A percentile compares a stretch with the other conserved stretches of the same genome.
These are phyloP conservation scores for Alternaria solani DNA, from an alignment of 2,329 filamentous ascomycete genomes.

Conservation along the genomic window DNA sequence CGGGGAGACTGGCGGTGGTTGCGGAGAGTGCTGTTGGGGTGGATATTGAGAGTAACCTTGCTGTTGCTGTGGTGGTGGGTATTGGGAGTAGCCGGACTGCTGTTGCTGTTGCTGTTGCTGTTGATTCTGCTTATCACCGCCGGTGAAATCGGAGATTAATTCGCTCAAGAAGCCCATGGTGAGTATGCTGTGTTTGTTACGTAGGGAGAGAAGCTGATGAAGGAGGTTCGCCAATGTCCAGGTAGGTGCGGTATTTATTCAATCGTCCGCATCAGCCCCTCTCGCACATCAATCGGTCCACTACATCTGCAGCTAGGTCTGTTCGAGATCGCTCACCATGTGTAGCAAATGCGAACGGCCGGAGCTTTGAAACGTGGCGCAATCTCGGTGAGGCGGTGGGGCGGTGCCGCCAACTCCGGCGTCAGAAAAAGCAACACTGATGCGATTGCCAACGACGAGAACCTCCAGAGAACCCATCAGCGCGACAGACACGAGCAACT, in stretches of 20 bases:
- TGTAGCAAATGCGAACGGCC: conserved; percentile 14
- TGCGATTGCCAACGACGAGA: background rate
- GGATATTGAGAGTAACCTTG: conserved; percentile 17
- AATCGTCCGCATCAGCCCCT: background rate
- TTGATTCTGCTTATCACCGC: conserved; percentile 5
- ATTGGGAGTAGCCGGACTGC: conserved; percentile 9
- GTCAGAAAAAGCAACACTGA: background rate
- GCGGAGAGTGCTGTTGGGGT: conserved; percentile 21
- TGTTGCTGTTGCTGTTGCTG: conserved; percentile 12
- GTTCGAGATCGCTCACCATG: conserved; percentile 8
- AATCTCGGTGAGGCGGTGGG: conserved; percentile 15
- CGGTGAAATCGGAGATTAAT: conserved; percentile 28
- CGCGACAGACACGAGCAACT: background rate
- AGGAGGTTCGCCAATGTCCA: background rate
- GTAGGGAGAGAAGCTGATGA: background rate
- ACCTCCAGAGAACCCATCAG: background rate
- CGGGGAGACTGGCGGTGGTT: conserved; percentile 36
- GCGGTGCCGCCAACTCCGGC: conserved; percentile 5
- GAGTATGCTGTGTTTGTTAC: background rate
- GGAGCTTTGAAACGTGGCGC: conserved; percentile 15
- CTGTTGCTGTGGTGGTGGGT: conserved; percentile 12
- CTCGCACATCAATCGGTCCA: background rate
- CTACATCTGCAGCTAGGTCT: conserved; percentile 7
- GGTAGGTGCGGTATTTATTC: conserved; percentile 22
- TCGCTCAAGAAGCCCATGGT: conserved; percentile 33